A percentile compares a stretch with the other conserved stretches of the same genome.
Conservation (phyloP, 257 asterid genomes). For the Linderniella brevidens region DNA sequence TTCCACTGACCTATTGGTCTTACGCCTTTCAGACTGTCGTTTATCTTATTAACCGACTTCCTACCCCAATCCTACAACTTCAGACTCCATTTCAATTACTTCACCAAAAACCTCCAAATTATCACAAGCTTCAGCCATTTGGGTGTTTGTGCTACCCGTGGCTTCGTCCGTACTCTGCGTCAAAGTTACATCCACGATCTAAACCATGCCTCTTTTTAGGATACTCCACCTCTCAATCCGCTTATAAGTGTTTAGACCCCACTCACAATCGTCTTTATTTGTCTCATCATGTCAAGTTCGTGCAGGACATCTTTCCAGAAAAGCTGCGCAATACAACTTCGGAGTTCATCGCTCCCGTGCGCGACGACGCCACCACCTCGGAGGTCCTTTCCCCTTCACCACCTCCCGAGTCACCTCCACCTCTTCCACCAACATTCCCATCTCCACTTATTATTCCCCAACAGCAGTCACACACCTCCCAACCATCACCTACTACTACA, state of each 20-base stretch:
- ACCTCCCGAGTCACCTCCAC: too few relatives aligned
- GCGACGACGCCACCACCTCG: background rate
- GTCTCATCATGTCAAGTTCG: slow-evolving; percentile 2
- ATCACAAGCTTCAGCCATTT: background rate
- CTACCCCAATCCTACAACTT: background rate
- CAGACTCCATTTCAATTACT: background rate
- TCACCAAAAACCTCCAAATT: background rate
- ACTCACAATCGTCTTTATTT: background rate
- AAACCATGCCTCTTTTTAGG: background rate
- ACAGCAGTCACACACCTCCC: too few relatives aligned
- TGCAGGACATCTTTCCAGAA: background rate
- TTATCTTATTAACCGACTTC: slow-evolving; percentile 6
- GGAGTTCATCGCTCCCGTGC: background rate
- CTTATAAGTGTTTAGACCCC: background rate
- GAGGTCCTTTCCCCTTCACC: too few relatives aligned
- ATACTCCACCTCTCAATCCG: slow-evolving; percentile 1
- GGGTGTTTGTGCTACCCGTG: slow-evolving; percentile 8
- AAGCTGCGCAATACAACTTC: background rate
- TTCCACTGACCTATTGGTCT: slow-evolving; percentile 1
- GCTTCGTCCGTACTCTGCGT: background rate
- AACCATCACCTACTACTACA: too few relatives aligned
- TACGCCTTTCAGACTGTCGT: background rate
- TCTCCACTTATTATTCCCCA: too few relatives aligned
- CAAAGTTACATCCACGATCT: background rate
- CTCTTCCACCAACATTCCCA: too few relatives aligned